These are phyloP conservation scores for Backusella parvicylindrica DNA, from an alignment of 192 early-diverging fungal species.

Conservation along the genomic window DNA sequence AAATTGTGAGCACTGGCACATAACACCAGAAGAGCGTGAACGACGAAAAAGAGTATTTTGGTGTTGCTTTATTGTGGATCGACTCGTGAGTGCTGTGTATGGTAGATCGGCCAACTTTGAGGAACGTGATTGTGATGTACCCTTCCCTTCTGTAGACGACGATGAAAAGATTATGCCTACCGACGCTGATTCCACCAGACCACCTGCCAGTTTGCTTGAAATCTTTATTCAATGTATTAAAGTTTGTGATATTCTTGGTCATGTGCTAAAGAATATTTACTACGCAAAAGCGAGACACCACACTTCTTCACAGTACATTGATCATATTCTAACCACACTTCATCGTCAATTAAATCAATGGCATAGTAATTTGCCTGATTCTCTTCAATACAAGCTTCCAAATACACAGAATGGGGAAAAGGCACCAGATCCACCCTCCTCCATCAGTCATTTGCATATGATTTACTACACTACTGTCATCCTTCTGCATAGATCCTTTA, in stretches of 20 bases:
- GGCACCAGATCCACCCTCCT: conserved; percentile 15
- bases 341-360: conserved; percentile 34
- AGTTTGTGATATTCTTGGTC: conserved; percentile 47
- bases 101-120: conserved; percentile 55
- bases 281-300: conserved; percentile 34
- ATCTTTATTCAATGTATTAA: conserved; percentile 43
- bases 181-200: not conserved
- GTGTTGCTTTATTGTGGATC: conserved; percentile 69
- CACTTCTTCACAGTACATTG: conserved; percentile 15
- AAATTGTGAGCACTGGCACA: conserved; percentile 56
- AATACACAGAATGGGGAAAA: conserved; percentile 21
- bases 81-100: conserved; percentile 59
- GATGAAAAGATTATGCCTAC: conserved; percentile 5
- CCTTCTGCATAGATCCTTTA: conserved; percentile 54
- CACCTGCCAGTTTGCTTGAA: conserved; percentile 18
- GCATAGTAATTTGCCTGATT: conserved; percentile 39
- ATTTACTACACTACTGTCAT: conserved; percentile 50
- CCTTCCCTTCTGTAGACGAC: conserved; percentile 34
- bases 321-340: conserved; percentile 28
- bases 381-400: conserved; percentile 43
- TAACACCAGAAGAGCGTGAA: conserved; percentile 54
- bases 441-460: conserved; percentile 39
- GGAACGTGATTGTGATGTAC: conserved; percentile 43
- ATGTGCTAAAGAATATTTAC: conserved; percentile 51
- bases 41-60: conserved; percentile 71